Evolutionary conservation across 2,329 filamentous ascomycete genomes (phyloP).

Genomic region (Penicillium sp.): DNA sequence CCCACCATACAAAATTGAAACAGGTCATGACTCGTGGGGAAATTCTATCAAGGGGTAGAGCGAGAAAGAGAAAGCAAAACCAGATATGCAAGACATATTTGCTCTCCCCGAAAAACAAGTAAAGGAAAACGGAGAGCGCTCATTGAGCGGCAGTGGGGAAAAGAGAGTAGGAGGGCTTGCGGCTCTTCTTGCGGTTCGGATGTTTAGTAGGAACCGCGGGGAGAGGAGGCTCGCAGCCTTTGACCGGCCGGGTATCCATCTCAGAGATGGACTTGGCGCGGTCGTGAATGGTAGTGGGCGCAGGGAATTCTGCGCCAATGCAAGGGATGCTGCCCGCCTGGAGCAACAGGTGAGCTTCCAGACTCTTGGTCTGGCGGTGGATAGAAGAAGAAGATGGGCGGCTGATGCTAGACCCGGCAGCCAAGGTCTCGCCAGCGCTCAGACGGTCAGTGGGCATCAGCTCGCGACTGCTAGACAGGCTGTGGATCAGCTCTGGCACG

Average conservation of each 20-base stretch:
- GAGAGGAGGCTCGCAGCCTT: slow-evolving; percentile 20
- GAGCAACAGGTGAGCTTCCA: slow-evolving; percentile 34
- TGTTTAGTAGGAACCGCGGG: slow-evolving; percentile 30
- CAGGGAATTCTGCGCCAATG: slow-evolving; percentile 27
- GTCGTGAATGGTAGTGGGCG: slow-evolving; percentile 32
- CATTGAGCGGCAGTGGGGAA: slow-evolving; percentile 33
- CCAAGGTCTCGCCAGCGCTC: slow-evolving; percentile 22
- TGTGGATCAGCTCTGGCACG: slow-evolving; percentile 47
- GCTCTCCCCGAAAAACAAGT: slow-evolving; percentile 4
- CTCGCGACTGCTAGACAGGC: slow-evolving; percentile 43
- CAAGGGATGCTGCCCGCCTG: slow-evolving; percentile 29
- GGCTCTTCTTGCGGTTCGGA: slow-evolving; percentile 34
- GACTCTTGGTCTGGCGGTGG: slow-evolving; percentile 40
- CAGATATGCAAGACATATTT: slow-evolving; percentile 13
- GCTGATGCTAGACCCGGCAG: slow-evolving; percentile 6
- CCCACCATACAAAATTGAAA: slow-evolving; percentile 12
- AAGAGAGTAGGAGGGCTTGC: slow-evolving; percentile 47
- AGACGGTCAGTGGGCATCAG: slow-evolving; percentile 28
- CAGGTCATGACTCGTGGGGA: slow-evolving; percentile 30
- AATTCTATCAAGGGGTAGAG: slow-evolving; percentile 16
- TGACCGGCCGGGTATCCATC: slow-evolving; percentile 25
- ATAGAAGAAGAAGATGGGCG: slow-evolving; percentile 28
- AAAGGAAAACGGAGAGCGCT: slow-evolving; percentile 4
- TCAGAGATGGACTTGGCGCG: slow-evolving; percentile 40
- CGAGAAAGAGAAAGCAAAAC: slow-evolving; percentile 14